Base-by-base conservation (phyloP, 2,329 filamentous ascomycete genomes). In the Neonectria punicea region DNA sequence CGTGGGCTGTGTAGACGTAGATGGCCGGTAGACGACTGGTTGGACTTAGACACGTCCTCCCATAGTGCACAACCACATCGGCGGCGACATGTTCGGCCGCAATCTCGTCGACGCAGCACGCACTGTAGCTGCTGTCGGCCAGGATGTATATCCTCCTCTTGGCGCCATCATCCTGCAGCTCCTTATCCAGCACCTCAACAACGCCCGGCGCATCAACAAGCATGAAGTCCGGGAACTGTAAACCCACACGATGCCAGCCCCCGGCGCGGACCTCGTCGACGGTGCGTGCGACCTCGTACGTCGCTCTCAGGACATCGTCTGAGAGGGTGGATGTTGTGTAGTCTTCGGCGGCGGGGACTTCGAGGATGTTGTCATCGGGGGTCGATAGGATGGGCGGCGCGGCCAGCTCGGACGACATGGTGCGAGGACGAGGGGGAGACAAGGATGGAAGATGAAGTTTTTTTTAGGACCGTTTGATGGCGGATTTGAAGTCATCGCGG, bases 151-250 rank as follows among this genome's bases (percentile, higher is more conserved):
- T 84, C 67, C 85, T 76, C 60, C 60, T 70, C 46, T 71, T 66
- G n/a, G 57, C 63, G 11, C 58, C 65, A 18, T 65, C 62, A 1
- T 60, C 65, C 36, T 71, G 68, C 5, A 81, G 68, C 55, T 79
- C 76, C 8, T 66, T 65, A 0, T 65, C 61, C 2, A 82, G 80
- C 1, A 89, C 82, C 58, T 90, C 89, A 61, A 91, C 93, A 0
- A 98, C 92, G 62, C 91, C 86, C 5, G 93, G 91, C 9, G 93
- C 93, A 84, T 99, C 94, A 1, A 88, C 84, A 1, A 99, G 86
- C 93, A 98, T 97, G 30, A 91, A 86, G 80, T 99, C 96, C 0
- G 96, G 95, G 72, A 99, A 98, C 77, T 99, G 96, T n/a, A 99
- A 82, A 1, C 94, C 96, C 34, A 99, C 87, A 55, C 92, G 87